Percentiles rank a stretch among this genome's conserved stretches.
phyloP scores from a whole-genome alignment of 805 yeast species.

The Pichia paraexigua region DNA sequence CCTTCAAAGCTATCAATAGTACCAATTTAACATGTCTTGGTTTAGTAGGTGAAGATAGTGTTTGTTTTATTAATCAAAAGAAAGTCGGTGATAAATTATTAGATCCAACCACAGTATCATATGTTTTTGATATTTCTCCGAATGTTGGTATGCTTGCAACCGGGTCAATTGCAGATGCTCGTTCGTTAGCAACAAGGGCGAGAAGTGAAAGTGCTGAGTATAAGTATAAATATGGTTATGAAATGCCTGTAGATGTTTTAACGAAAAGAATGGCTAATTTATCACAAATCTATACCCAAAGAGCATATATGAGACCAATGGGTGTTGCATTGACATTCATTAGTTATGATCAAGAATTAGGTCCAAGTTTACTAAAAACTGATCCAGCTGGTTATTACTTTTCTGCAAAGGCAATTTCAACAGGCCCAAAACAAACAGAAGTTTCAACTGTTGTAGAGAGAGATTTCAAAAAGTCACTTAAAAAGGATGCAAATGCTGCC shows the following conservation, averaged over 20 bases:
- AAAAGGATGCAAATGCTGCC: slow-evolving; percentile 25
- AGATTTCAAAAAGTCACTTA: slow-evolving; percentile 60
- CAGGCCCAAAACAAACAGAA: slow-evolving; percentile 98
- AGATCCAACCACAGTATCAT: slow-evolving; percentile 81
- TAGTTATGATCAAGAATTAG: slow-evolving; percentile 80
- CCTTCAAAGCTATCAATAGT: slow-evolving; percentile 80
- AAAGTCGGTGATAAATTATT: slow-evolving; percentile 92
- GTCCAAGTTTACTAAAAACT: slow-evolving; percentile 84
- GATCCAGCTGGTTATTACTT: slow-evolving; percentile 97
- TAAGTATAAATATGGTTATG: slow-evolving; percentile 90
- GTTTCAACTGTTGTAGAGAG: slow-evolving; percentile 85
- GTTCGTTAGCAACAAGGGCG: slow-evolving; percentile 84
- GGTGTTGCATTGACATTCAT: slow-evolving; percentile 90
- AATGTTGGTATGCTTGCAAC: slow-evolving; percentile 85
- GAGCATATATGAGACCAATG: slow-evolving; percentile 97
- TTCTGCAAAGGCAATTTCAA: slow-evolving; percentile 84
- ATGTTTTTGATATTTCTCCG: slow-evolving; percentile 74
- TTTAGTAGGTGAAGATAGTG: slow-evolving; percentile 75
- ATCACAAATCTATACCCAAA: slow-evolving; percentile 92
- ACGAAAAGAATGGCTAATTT: slow-evolving; percentile 94
- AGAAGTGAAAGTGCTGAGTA: slow-evolving; percentile 95
- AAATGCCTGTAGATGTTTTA: slow-evolving; percentile 89
- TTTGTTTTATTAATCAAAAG: slow-evolving; percentile 88
- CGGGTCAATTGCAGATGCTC: slow-evolving; percentile 94
- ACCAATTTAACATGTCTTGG: slow-evolving; percentile 87